A percentile compares a stretch with the other conserved stretches of the same genome.
phyloP scores from a whole-genome alignment of 2,329 filamentous ascomycete genomes.

The Venturia oleaginea region DNA sequence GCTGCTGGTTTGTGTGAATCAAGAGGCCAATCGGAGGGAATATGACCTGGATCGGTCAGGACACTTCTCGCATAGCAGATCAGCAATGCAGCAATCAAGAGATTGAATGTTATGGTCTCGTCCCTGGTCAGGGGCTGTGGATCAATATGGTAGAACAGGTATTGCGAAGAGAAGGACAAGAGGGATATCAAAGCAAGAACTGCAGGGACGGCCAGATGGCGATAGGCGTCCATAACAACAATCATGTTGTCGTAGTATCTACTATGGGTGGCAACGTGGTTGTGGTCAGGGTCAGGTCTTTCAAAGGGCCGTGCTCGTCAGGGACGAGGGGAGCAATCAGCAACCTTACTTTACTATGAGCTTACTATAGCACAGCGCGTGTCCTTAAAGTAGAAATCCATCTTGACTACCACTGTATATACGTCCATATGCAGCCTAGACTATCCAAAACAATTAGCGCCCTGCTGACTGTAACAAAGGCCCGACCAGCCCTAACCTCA shows the following conservation, averaged over 20 bases:
- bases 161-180: slow-evolving; percentile 64
- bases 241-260: too few relatives aligned
- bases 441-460: too few relatives aligned
- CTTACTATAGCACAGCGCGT: too few relatives aligned
- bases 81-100: slow-evolving; percentile 54
- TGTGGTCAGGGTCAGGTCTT: neutral
- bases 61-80: slow-evolving; percentile 61
- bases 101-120: slow-evolving; percentile 58
- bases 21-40: slow-evolving; percentile 37
- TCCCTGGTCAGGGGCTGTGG: slow-evolving; percentile 48
- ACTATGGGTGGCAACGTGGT: neutral
- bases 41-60: slow-evolving; percentile 47
- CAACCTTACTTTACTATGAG: too few relatives aligned
- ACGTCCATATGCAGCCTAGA: too few relatives aligned
- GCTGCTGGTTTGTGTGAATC: neutral
- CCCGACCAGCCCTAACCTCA: too few relatives aligned
- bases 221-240: neutral
- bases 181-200: slow-evolving; percentile 59
- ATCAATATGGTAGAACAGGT: slow-evolving; percentile 52
- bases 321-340: too few relatives aligned
- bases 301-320: neutral
- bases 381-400: too few relatives aligned
- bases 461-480: too few relatives aligned
- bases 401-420: too few relatives aligned
- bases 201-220: slow-evolving; percentile 53